phyloP scores from a whole-genome alignment of 2,329 filamentous ascomycete species.

The Dactylonectria macrodidyma region DNA sequence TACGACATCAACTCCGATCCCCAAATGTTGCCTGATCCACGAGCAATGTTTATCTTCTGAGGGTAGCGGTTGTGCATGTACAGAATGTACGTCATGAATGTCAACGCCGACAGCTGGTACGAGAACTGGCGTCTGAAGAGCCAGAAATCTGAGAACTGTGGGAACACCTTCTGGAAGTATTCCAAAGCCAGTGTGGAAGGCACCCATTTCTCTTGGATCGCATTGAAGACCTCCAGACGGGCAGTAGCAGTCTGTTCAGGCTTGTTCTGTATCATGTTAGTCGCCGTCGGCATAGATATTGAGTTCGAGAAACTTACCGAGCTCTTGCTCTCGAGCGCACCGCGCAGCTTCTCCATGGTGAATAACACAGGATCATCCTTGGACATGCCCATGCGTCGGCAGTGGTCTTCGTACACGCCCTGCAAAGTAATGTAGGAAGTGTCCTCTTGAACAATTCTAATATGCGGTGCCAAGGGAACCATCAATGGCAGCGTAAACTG shows the following conservation, averaged over 20 bases:
- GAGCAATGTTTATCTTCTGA: constrained; percentile 93
- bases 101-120: constrained; percentile 94
- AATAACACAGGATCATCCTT: constrained; percentile 97
- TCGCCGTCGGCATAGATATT: neutral
- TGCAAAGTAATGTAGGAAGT: constrained; percentile 94
- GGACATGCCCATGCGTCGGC: constrained; percentile 85
- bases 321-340: constrained; percentile 79
- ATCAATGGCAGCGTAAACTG: constrained; percentile 97
- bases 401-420: constrained; percentile 96
- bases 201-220: constrained; percentile 95
- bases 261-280: constrained; percentile 66
- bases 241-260: constrained; percentile 80
- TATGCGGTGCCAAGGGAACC: constrained; percentile 94
- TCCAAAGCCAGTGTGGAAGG: constrained; percentile 85
- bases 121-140: constrained; percentile 97
- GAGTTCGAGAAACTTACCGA: constrained; percentile 59
- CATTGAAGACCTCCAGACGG: constrained; percentile 91
- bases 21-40: constrained; percentile 93
- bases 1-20: constrained; percentile 93
- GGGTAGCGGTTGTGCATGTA: constrained; percentile 97
- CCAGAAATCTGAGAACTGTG: constrained; percentile 95
- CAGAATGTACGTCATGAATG: constrained; percentile 99
- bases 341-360: constrained; percentile 93
- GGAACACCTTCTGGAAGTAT: constrained; percentile 91
- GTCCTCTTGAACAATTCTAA: constrained; percentile 96